Evolutionary conservation across 495 filamentous ascomycete species (phyloP).

Genomic region (Aspergillus sclerotiicarbonarius): DNA sequence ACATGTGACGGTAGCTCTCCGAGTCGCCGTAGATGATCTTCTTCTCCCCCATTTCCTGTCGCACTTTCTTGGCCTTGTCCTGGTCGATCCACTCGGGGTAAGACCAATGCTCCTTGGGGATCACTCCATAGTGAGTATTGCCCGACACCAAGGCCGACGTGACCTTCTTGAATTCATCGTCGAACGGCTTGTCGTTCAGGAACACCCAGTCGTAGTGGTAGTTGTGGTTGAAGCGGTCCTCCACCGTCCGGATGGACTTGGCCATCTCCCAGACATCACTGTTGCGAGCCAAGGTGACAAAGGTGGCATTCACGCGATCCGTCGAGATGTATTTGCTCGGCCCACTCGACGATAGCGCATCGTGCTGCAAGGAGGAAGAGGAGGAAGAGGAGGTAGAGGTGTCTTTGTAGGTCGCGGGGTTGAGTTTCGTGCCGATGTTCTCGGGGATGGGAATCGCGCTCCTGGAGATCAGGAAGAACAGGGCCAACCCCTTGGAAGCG

Average conservation of each 20-base stretch:
- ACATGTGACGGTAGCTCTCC: constrained; percentile 90
- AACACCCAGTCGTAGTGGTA: constrained; percentile 99
- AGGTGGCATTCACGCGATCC: constrained; percentile 88
- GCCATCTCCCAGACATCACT: constrained; percentile 94
- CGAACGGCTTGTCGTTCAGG: constrained; percentile 91
- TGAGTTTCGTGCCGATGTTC: constrained; percentile 25
- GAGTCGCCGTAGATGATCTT: constrained; percentile 97
- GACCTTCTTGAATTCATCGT: constrained; percentile 87
- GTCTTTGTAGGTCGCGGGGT: constrained; percentile 25
- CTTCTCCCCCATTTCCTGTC: constrained; percentile 77
- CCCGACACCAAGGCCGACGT: constrained; percentile 88
- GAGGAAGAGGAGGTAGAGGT: constrained; percentile 3
- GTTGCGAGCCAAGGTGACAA: constrained; percentile 93
- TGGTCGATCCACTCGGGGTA: constrained; percentile 85
- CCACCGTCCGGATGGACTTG: constrained; percentile 87
- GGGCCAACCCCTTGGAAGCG: constrained; percentile 57
- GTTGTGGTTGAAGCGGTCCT: constrained; percentile 94
- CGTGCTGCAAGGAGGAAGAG: constrained; percentile 2
- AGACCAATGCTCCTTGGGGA: constrained; percentile 84
- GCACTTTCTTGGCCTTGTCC: constrained; percentile 75
- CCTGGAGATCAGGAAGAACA: constrained; percentile 78
- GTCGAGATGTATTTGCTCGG: constrained; percentile 41
- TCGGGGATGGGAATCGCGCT: constrained; percentile 55
- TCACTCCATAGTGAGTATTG: constrained; percentile 82
- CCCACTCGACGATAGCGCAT: constrained; percentile 17